phyloP scores from a whole-genome alignment of 2,329 filamentous ascomycete genomes.

The Curvularia eragrostidis region DNA sequence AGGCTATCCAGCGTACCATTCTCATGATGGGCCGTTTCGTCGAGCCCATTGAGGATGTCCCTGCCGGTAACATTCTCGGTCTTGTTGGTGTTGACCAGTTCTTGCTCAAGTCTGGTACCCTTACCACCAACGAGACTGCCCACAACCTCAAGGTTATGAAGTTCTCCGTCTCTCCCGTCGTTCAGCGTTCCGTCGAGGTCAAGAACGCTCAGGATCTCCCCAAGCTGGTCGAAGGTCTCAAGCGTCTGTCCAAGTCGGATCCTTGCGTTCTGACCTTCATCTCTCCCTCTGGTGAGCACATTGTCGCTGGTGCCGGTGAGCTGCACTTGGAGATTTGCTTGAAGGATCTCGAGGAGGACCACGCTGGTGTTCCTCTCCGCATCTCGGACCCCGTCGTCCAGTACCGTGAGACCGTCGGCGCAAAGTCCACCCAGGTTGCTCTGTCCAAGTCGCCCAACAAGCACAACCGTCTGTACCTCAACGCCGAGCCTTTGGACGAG shows the following conservation, averaged over 20 bases:
- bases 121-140: constrained; percentile 94
- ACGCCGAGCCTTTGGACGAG: constrained; percentile 88
- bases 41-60: constrained; percentile 98
- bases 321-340: constrained; percentile 99
- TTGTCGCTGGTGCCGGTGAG: constrained; percentile 99
- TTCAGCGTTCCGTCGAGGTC: constrained; percentile 97
- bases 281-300: constrained; percentile 93
- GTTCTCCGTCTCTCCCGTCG: constrained; percentile 99
- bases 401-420: constrained; percentile 95
- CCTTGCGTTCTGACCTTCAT: constrained; percentile 94
- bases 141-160: constrained; percentile 99
- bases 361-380: constrained; percentile 96
- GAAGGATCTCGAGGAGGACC: constrained; percentile 99
- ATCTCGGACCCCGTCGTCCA: constrained; percentile 98
- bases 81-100: constrained; percentile 99
- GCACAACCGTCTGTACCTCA: constrained; percentile 99
- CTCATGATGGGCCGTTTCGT: constrained; percentile 99
- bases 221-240: constrained; percentile 99
- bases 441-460: constrained; percentile 99
- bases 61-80: constrained; percentile 99
- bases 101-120: constrained; percentile 99
- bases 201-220: constrained; percentile 99
- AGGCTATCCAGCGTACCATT: constrained; percentile 99
- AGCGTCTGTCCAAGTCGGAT: constrained; percentile 99
- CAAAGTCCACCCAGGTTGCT: constrained; percentile 89